Base-by-base conservation (phyloP, 164 flowering plant genomes). In the Buxus sempervirens region DNA sequence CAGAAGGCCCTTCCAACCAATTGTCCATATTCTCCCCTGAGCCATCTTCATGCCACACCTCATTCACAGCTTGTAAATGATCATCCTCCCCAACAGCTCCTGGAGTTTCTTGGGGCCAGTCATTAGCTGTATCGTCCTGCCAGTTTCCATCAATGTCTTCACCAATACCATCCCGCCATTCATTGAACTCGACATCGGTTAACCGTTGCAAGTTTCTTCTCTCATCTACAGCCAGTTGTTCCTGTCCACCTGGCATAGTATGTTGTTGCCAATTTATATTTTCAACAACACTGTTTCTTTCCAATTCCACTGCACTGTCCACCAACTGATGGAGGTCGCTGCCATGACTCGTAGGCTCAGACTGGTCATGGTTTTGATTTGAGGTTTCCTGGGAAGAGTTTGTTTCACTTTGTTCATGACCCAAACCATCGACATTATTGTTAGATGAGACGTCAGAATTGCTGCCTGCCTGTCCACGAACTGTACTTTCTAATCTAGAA, bases 391-490 rank as follows among this genome's bases (percentile, higher is more conserved):
- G 76, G 56, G 77, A 69, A 64, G 75, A 49, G 57, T 60, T 80
- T 61, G 81, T 66, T 65, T 73, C 81, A 60, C 64, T 54, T 77
- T 65, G 80, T 66, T 80, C 83, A 73, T 70, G 79, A 74, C 82
- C 69, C 72, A 82, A 78, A 65, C 79, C 86, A 77, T 10, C 69
- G 58, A 56, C 41, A 49, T 67, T 73, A 81, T 68, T 75, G 75
- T 74, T 70, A 75, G 83, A 78, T 59, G 78, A 53, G 42, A 77
- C 64, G 58, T 89, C 90, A 63, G 90, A 73, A 56, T 82, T 81
- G 81, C 80, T 83, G 82, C 82, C 82, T 67, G 76, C 99, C 80
- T 92, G 98, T 70, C 86, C 91, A 73, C 89, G 93, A 62, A 89
- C 96, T 79, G 89, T 89, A 66, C 54, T 88, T 76, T 92, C 96